Base-by-base conservation (phyloP, 352 stramenopile species). In the Phytophthora palmivora region DNA sequence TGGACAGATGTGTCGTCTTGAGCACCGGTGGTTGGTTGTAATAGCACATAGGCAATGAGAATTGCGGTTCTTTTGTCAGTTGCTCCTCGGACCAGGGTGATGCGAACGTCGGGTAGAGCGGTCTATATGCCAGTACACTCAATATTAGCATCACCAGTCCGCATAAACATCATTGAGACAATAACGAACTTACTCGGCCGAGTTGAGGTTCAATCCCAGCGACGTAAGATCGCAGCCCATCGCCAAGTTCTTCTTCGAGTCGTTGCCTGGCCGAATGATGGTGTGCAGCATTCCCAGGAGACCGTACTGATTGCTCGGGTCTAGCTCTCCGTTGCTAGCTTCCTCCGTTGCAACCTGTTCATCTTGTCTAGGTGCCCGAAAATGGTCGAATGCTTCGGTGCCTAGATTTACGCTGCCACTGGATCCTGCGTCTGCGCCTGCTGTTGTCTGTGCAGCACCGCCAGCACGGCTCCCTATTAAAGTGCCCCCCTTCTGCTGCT, bases 1-100 rank as follows among this genome's bases (percentile, higher is more conserved):
- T 99, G 48, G 89, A 96, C 64, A 99, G 84, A 67, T 99, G 96
- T 56, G 93, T 97, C 45, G 94, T 98, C 84, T 99, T 99, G 47
- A 99, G 85, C 48, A 96, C 91, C n/a, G 96, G 95, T 44, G 96
- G 94, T 82, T 98, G 95, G 67, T 94, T 94, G 76, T 94, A 94
- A 74, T 96, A 96, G 72, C 87, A 96, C 56, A 78, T 82, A 10
- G 87, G 87, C 67, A 94, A 73, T 36, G 83, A 82, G 67, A 92
- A 96, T 67, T 92, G 87, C 58, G 85, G 87, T 64, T 93, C 84
- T 49, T 92, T 91, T 53, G 85, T 89, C 47, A 87, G 54, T 58
- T 85, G 76, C 26, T 75, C 75, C 38, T 93, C 81, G 5, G 84
- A 64, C 85, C 85, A 96, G 11, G 87, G 87, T 26, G 87, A 96